A percentile compares a stretch with the other conserved stretches of the same genome.
These are phyloP conservation scores for Ophiostoma australiae DNA, from an alignment of 2,329 filamentous ascomycete genomes.

Conservation along the genomic window DNA sequence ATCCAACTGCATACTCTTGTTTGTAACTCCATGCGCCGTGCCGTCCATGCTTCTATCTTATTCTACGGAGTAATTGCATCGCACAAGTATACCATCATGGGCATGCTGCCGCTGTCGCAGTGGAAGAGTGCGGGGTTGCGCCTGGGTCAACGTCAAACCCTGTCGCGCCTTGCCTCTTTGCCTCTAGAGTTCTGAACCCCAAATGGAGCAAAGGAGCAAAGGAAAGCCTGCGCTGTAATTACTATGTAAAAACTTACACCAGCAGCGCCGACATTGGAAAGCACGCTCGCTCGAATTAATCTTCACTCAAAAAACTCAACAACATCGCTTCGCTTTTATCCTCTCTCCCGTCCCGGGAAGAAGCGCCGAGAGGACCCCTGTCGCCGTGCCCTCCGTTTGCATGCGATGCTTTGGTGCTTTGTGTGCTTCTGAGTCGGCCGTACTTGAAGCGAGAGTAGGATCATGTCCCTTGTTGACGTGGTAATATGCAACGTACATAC, in stretches of 20 bases:
- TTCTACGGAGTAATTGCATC: background rate
- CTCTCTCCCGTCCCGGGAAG: background rate
- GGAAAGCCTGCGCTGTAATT: background rate
- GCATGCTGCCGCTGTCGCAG: slow-evolving; percentile 2
- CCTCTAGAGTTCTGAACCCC: background rate
- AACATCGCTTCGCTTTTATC: slow-evolving; percentile 5
- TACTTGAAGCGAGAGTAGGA: background rate
- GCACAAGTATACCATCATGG: background rate
- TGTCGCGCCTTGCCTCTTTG: slow-evolving; percentile 6
- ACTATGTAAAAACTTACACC: too few relatives aligned
- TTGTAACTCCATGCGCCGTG: background rate
- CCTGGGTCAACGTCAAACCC: background rate
- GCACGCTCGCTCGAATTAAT: background rate
- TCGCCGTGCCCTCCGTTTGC: background rate
- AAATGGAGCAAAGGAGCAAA: slow-evolving; percentile 5
- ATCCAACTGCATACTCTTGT: too few relatives aligned
- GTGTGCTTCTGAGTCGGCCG: background rate
- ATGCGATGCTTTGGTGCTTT: background rate
- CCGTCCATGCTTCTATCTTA: background rate
- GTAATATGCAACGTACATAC: background rate
- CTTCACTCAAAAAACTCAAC: background rate
- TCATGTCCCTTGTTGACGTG: background rate
- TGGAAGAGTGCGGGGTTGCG: slow-evolving; percentile 7
- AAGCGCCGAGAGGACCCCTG: background rate
- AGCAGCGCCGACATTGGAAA: background rate